A percentile compares a stretch with the other conserved stretches of the same genome.
Conservation (phyloP, 2,329 filamentous ascomycete genomes). For the Metarhizium anisopliae region DNA sequence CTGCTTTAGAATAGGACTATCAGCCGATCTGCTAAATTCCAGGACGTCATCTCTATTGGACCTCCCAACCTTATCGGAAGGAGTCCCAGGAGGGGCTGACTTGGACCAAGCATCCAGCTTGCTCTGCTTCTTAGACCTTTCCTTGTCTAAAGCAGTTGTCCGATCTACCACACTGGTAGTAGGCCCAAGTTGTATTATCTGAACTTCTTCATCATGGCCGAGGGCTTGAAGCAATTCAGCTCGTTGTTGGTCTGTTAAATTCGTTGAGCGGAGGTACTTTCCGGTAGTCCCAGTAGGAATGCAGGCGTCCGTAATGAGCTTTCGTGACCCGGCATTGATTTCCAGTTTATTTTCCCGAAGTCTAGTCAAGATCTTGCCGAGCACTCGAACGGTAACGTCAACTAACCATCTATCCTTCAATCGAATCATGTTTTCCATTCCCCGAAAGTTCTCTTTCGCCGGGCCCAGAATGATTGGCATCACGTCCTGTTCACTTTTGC, state of each 20-base stretch:
- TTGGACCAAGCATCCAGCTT: constrained; percentile 55
- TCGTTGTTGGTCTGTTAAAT: constrained; percentile 72
- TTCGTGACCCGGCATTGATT: constrained; percentile 50
- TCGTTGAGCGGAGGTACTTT: constrained; percentile 59
- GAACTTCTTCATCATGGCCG: constrained; percentile 47
- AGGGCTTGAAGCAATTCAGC: constrained; percentile 66
- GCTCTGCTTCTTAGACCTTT: constrained; percentile 44
- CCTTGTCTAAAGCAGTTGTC: constrained; percentile 16
- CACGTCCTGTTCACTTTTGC: constrained; percentile 26
- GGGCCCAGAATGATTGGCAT: constrained; percentile 31
- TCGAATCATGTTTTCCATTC: constrained; percentile 80
- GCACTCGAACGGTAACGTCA: constrained; percentile 69
- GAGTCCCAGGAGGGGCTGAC: constrained; percentile 26
- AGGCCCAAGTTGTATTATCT: constrained; percentile 34
- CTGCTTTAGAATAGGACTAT: constrained; percentile 38
- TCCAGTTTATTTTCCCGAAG: constrained; percentile 70
- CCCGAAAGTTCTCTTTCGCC: constrained; percentile 43
- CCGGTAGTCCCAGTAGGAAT: constrained; percentile 45
- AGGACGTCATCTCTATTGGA: constrained; percentile 38
- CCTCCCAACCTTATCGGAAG: constrained; percentile 16
- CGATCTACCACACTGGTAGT: constrained; percentile 13
- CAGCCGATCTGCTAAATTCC: constrained; percentile 36
- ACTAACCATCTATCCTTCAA: constrained; percentile 83
- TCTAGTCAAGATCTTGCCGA: constrained; percentile 74
- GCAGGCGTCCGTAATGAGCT: constrained; percentile 58